phyloP scores from a whole-genome alignment of 140 eudicot genomes.

The Ambrosia hybrid region DNA sequence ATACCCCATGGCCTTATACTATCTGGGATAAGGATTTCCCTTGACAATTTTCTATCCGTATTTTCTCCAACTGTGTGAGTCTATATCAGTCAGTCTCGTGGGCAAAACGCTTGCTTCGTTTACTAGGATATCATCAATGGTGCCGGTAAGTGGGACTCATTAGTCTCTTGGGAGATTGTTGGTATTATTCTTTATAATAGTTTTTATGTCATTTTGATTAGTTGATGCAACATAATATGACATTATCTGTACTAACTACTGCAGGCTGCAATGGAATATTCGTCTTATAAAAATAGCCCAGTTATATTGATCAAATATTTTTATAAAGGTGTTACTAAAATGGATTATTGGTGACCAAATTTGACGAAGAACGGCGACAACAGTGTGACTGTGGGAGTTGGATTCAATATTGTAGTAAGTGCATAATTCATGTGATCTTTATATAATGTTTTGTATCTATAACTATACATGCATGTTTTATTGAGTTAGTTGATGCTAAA shows the following conservation, averaged over 20 bases:
- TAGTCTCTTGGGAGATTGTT: not conserved
- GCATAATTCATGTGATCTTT: no score
- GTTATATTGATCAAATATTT: no score
- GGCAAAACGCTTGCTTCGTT: conserved; percentile 81
- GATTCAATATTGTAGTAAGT: no score
- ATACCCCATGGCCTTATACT: no score
- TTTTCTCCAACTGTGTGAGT: conserved; percentile 96
- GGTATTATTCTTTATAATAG: not conserved
- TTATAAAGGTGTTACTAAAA: no score
- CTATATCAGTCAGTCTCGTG: conserved; percentile 83
- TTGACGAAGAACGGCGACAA: no score
- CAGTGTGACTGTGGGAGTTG: no score
- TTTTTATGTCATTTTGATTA: conserved; percentile 9
- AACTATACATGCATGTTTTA: no score
- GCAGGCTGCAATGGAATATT: conserved; percentile 97
- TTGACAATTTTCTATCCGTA: conserved; percentile 92
- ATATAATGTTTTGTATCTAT: not conserved
- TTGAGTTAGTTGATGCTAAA: no score
- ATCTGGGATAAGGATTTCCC: conserved; percentile 91
- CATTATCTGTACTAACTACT: conserved; percentile 20
- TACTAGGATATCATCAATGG: conserved; percentile 86
- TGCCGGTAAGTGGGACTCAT: conserved; percentile 52
- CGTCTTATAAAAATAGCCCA: no score
- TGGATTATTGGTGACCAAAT: no score
- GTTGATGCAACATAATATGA: not conserved